A percentile compares a stretch with the other conserved stretches of the same genome.
Conservation (phyloP, 768 basidiomycete species). For the Mycena pura region DNA sequence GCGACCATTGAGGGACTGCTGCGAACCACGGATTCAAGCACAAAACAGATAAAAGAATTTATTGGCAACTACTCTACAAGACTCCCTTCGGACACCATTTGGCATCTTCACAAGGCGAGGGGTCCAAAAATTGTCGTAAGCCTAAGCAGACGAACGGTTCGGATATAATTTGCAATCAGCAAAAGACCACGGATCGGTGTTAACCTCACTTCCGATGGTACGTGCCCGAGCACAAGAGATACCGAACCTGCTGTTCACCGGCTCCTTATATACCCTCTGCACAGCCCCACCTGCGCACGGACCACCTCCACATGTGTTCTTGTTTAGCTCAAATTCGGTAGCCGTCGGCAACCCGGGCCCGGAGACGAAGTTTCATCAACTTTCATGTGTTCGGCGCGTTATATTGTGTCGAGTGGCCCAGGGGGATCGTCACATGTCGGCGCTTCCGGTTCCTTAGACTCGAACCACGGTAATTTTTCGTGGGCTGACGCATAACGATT, state of each 20-base stretch:
- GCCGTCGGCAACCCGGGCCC: no score
- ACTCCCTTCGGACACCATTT: slow-evolving; percentile 11
- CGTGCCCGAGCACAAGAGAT: slow-evolving; percentile 96
- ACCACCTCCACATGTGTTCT: background rate
- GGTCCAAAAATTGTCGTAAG: slow-evolving; percentile 90
- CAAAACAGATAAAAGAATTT: no score
- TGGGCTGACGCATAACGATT: no score
- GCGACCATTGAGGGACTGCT: no score
- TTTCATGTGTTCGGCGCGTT: no score
- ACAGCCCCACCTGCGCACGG: slow-evolving; percentile 8
- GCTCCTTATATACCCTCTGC: slow-evolving; percentile 17
- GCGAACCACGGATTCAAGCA: no score
- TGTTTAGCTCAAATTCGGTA: no score
- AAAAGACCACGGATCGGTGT: slow-evolving; percentile 95
- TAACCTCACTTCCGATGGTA: slow-evolving; percentile 96
- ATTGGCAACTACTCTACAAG: background rate
- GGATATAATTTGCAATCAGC: slow-evolving; percentile 99
- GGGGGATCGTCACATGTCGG: no score
- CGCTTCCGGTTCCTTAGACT: no score
- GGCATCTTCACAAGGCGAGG: slow-evolving; percentile 37
- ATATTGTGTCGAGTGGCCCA: no score
- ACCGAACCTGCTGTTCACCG: slow-evolving; percentile 30
- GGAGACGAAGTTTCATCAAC: no score
- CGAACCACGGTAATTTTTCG: no score
- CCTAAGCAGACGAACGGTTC: slow-evolving; percentile 92